These are phyloP conservation scores for Arthroderma uncinatum DNA, from an alignment of 2,329 filamentous ascomycete genomes.

Conservation along the genomic window DNA sequence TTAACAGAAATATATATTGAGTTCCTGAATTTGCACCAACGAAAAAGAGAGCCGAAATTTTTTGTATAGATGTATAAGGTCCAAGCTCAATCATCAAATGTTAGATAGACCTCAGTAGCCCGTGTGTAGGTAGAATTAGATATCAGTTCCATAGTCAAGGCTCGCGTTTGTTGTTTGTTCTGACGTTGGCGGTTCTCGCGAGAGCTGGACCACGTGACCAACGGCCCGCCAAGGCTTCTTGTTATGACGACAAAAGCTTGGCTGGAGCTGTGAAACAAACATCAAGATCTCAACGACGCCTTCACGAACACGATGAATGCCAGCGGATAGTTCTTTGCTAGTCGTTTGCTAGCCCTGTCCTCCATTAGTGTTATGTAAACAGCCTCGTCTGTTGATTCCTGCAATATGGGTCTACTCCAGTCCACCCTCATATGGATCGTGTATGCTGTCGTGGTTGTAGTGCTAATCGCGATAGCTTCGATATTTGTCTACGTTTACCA, in stretches of 20 bases:
- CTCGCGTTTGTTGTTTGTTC: too few relatives aligned
- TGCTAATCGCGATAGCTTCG: slow-evolving; percentile 65
- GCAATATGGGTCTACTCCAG: slow-evolving; percentile 59
- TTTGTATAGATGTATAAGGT: too few relatives aligned
- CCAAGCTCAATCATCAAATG: too few relatives aligned
- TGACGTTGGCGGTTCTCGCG: too few relatives aligned
- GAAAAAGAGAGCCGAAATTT: too few relatives aligned
- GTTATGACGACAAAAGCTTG: neutral
- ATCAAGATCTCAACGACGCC: neutral
- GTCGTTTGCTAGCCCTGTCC: neutral
- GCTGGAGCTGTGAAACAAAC: neutral
- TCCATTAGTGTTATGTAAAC: neutral
- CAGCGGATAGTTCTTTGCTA: neutral
- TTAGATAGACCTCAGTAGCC: too few relatives aligned
- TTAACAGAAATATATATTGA: too few relatives aligned
- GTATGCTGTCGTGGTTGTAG: slow-evolving; percentile 68
- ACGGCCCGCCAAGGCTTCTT: too few relatives aligned
- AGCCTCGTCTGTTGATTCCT: neutral
- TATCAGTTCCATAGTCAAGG: too few relatives aligned
- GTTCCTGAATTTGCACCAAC: too few relatives aligned
- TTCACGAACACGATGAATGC: neutral
- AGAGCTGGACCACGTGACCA: neutral
- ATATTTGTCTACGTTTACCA: slow-evolving; percentile 91
- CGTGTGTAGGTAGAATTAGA: too few relatives aligned
- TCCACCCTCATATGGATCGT: slow-evolving; percentile 89